Base-by-base conservation (phyloP, 2,329 filamentous ascomycete species). In the Orbilia quercus region DNA sequence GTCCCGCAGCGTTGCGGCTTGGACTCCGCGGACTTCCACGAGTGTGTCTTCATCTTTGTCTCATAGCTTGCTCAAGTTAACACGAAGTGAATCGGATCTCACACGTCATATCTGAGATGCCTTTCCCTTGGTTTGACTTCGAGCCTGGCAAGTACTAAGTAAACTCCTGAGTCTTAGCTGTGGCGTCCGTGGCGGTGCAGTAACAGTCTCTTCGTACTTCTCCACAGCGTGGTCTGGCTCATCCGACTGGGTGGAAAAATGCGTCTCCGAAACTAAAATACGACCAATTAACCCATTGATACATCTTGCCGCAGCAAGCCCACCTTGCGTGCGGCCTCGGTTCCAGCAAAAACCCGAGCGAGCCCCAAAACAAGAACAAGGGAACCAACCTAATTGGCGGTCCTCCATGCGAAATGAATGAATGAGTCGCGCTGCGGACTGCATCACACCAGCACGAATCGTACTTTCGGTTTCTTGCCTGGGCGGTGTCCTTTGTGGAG, bases 171-270 rank as follows among this genome's bases (percentile, higher is more conserved):
- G 42, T 28, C 42, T 58, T 23, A 23, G 42, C 12, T 66, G 63
- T 66, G 63, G 63, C 63, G 63, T 11, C 20, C 18, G 62, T 57
- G 51, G 63, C 63, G 53, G 63, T 66, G 53, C 40, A 53, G n/a
- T n/a, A n/a, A n/a, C n/a, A n/a, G n/a, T n/a, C n/a, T n/a, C n/a
- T n/a, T n/a, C n/a, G n/a, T n/a, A n/a, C n/a, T n/a, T n/a, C n/a
- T n/a, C n/a, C n/a, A n/a, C n/a, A n/a, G n/a, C n/a, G n/a, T n/a
- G n/a, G n/a, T n/a, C n/a, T n/a, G n/a, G n/a, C n/a, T n/a, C n/a
- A n/a, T n/a, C n/a, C n/a, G n/a, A n/a, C n/a, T n/a, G n/a, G n/a
- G n/a, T n/a, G n/a, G n/a, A n/a, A n/a, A n/a, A n/a, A n/a, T n/a
- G n/a, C n/a, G n/a, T n/a, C n/a, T n/a, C n/a, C n/a, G n/a, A n/a